Evolutionary conservation across 257 asterid genomes (phyloP), one percentile per base, ranked within the genome.

Genomic region (Plectranthus barbatus): DNA sequence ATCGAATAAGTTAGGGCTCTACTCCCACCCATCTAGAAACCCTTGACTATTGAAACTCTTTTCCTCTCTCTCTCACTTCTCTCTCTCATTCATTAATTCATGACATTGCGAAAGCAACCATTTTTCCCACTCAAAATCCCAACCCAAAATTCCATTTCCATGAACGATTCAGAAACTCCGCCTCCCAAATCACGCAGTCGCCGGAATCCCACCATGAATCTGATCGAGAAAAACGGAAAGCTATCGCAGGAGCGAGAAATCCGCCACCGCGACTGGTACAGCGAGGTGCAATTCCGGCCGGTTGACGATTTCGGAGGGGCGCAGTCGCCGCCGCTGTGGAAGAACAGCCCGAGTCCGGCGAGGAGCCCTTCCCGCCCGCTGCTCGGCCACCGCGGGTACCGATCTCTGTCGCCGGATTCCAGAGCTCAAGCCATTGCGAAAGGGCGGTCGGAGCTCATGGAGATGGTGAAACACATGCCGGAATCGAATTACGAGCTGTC

Each of bases 371-470:
- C 79, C 0, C 76, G 54, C 1, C 83, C 80, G 0, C 77, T 79
- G 21, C 72, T 72, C 17, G 50, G 61, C 29, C 60, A 31, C 57
- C 75, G 49, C 34, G 49, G 14, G 5, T 12, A 60, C 54, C 52
- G 83, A 19, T 46, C 70, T 9, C 9, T 70, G 6, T 77, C 92
- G 11, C 83, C 85, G 18, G 69, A 68, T 34, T 76, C 95, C 0
- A 80, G 85, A 61, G 62, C 89, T n/a, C 79, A 79, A 4, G 95
- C 94, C n/a, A 89, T 89, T 40, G 89, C 79, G 0, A 79, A 83
- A 56, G 95, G 95, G 11, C 91, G 82, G 72, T 69, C 75, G 81
- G 97, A 90, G 49, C 95, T 86, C 4, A 90, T 90, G 97, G 97
- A 90, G 18, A 86, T 90, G 95, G 95, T 86, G 41, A 84, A 73